phyloP scores from a whole-genome alignment of 495 filamentous ascomycete species.

The Podospora comata region DNA sequence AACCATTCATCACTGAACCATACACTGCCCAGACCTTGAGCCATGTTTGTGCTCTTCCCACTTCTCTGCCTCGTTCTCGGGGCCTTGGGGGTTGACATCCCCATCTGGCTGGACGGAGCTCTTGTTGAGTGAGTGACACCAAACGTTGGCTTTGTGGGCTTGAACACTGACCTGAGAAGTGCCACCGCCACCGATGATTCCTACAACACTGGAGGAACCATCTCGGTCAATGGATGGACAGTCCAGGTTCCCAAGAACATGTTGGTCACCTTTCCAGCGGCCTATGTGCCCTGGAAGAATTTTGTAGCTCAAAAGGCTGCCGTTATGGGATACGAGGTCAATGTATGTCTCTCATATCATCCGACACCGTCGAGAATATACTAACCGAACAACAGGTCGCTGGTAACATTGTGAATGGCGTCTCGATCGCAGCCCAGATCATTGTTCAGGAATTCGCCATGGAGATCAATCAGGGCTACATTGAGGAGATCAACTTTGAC shows the following conservation, averaged over 20 bases:
- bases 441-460: constrained; percentile 31
- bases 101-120: constrained; percentile 1
- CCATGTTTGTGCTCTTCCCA: neutral
- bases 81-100: neutral
- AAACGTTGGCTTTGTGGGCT: neutral
- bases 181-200: constrained; percentile 27
- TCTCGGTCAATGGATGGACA: constrained; percentile 38
- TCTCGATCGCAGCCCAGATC: constrained; percentile 39
- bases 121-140: constrained; percentile 16
- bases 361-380: neutral
- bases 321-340: constrained; percentile 34
- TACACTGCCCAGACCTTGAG: neutral
- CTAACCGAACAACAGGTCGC: constrained; percentile 21
- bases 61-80: constrained; percentile 1
- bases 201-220: constrained; percentile 40
- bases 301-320: constrained; percentile 27
- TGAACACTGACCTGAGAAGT: neutral
- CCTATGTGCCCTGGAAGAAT: constrained; percentile 39
- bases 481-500: constrained; percentile 33
- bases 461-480: constrained; percentile 33
- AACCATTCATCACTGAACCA: neutral
- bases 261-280: constrained; percentile 39
- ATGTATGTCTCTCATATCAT: constrained; percentile 20
- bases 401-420: constrained; percentile 38
- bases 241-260: constrained; percentile 43